Conservation (phyloP, 768 basidiomycete genomes). For the Auriscalpium orientale region DNA sequence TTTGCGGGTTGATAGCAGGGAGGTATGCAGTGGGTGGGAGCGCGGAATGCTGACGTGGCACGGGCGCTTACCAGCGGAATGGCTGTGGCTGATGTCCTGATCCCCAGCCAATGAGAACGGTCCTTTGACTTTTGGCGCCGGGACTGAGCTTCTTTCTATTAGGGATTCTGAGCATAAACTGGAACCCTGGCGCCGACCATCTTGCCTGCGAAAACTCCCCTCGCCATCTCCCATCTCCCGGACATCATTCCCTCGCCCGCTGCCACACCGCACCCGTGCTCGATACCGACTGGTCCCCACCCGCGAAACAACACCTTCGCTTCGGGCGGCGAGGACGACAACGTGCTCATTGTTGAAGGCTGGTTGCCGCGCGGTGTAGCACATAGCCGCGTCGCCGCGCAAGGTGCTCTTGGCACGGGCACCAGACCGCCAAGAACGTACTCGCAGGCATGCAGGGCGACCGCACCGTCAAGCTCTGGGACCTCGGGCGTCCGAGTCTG, state of each 20-base stretch:
- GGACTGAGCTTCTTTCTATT: too few species aligned
- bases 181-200: slow-evolving; percentile 95
- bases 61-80: too few species aligned
- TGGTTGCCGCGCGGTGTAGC: slow-evolving; percentile 77
- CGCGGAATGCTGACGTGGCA: too few species aligned
- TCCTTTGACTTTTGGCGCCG: too few species aligned
- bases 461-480: slow-evolving; percentile 86
- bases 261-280: slow-evolving; percentile 80
- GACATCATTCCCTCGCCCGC: slow-evolving; percentile 90
- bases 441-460: slow-evolving; percentile 81
- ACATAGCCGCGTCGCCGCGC: slow-evolving; percentile 70
- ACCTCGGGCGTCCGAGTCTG: slow-evolving; percentile 69
- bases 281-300: slow-evolving; percentile 95
- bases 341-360: slow-evolving; percentile 71
- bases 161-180: slow-evolving; percentile 89
- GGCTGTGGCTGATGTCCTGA: too few species aligned
- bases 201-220: slow-evolving; percentile 76
- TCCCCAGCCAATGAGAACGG: too few species aligned
- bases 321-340: slow-evolving; percentile 91
- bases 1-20: too few species aligned
- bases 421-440: slow-evolving; percentile 84
- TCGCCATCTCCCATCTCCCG: slow-evolving; percentile 68
- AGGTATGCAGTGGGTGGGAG: too few species aligned
- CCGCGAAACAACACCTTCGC: slow-evolving; percentile 87
- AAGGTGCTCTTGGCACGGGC: slow-evolving; percentile 94